Evolutionary conservation across 2,329 filamentous ascomycete species (phyloP).

Genomic region (Parastagonospora avenae): DNA sequence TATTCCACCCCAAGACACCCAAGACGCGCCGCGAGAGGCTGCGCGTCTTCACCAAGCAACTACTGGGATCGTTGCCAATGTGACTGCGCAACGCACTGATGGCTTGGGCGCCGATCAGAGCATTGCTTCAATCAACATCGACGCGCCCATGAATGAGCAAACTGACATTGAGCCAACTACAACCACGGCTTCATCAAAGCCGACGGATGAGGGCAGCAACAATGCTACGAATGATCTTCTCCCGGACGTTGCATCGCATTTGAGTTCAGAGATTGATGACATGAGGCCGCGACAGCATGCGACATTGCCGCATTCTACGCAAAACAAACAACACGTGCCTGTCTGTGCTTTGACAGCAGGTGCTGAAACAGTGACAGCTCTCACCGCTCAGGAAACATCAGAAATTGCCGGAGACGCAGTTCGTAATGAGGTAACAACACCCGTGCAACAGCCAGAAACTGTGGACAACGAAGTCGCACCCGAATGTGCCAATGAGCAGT

Average conservation of each 20-base stretch:
- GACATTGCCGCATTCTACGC: no score
- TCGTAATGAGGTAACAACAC: no score
- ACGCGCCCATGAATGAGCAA: conserved; percentile 7
- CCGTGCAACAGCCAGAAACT: no score
- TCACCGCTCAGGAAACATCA: background rate
- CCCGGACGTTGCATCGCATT: background rate
- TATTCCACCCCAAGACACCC: conserved; percentile 23
- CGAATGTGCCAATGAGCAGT: no score
- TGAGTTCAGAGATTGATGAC: background rate
- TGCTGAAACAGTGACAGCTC: background rate
- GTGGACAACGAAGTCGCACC: no score
- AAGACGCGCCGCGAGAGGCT: conserved; percentile 18
- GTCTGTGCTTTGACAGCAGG: background rate
- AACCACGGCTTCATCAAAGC: background rate
- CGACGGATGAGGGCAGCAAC: background rate
- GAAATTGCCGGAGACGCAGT: background rate
- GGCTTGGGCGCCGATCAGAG: conserved; percentile 16
- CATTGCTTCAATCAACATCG: conserved; percentile 14
- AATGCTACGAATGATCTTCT: background rate
- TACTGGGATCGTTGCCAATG: conserved; percentile 10
- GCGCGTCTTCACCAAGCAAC: conserved; percentile 18
- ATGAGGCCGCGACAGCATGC: background rate
- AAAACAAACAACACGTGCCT: no score
- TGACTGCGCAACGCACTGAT: conserved; percentile 6
- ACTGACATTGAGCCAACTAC: conserved; percentile 12